phyloP scores from a whole-genome alignment of 495 filamentous ascomycete genomes.

The Rostrohypoxylon terebratum region DNA sequence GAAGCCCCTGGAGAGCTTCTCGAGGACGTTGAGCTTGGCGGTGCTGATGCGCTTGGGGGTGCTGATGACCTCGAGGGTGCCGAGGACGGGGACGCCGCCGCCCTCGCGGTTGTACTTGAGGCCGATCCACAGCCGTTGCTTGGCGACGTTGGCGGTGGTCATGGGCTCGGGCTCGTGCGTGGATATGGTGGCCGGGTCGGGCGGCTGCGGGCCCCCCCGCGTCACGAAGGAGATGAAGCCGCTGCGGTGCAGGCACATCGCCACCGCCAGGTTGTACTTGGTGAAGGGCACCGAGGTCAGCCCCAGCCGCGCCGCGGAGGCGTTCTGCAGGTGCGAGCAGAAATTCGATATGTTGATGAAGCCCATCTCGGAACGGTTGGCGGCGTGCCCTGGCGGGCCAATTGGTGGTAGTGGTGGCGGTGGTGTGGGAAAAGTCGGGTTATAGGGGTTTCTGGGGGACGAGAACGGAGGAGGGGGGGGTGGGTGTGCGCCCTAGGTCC shows the following conservation, averaged over 20 bases:
- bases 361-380: conserved; percentile 73
- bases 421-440: background rate
- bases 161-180: conserved; percentile 69
- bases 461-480: background rate
- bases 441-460: background rate
- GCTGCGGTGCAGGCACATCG: conserved; percentile 79
- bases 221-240: conserved; percentile 88
- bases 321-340: conserved; percentile 96
- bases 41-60: conserved; percentile 81
- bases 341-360: conserved; percentile 82
- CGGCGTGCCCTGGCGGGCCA: conserved; percentile 33
- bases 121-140: conserved; percentile 86
- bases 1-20: conserved; percentile 73
- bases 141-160: conserved; percentile 81
- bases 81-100: conserved; percentile 85
- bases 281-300: conserved; percentile 87
- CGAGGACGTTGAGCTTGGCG: conserved; percentile 70
- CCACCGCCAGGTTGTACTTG: conserved; percentile 81
- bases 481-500: background rate
- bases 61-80: conserved; percentile 73
- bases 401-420: background rate
- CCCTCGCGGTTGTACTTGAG: conserved; percentile 79
- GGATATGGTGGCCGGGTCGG: conserved; percentile 63
- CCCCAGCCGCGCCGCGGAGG: conserved; percentile 83
- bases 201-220: conserved; percentile 77